Evolutionary conservation across 1,139 yeast genomes (phyloP).

Genomic region (Kodamaea suecica): DNA sequence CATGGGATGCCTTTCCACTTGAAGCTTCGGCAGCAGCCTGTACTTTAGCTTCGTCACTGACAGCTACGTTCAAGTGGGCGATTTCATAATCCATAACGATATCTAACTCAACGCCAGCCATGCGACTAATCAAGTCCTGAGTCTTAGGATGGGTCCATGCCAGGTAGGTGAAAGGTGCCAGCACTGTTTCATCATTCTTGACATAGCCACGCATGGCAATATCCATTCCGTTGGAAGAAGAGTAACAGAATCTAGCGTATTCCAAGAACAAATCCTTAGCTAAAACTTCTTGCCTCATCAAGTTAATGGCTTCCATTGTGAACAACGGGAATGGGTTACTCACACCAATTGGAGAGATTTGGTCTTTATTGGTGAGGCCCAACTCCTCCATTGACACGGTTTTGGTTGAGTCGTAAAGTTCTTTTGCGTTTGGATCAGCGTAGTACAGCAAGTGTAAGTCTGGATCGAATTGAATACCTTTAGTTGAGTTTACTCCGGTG

Average conservation of each 20-base stretch:
- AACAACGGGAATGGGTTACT: constrained; percentile 57
- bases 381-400: constrained; percentile 49
- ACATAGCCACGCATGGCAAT: constrained; percentile 49
- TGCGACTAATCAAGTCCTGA: constrained; percentile 43
- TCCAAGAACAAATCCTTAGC: constrained; percentile 41
- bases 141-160: constrained; percentile 61
- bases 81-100: constrained; percentile 53
- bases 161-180: constrained; percentile 43
- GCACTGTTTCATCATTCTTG: constrained; percentile 24
- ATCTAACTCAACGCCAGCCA: constrained; percentile 57
- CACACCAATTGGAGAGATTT: constrained; percentile 50
- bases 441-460: constrained; percentile 39
- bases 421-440: constrained; percentile 24
- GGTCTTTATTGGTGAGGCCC: constrained; percentile 34
- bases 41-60: constrained; percentile 33
- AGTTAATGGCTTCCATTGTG: constrained; percentile 52
- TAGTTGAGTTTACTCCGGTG: constrained; percentile 11
- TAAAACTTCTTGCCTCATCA: constrained; percentile 53
- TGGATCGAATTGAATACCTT: constrained; percentile 36
- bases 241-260: constrained; percentile 39
- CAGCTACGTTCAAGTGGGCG: constrained; percentile 48
- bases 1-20: constrained; percentile 15
- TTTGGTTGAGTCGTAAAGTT: constrained; percentile 32
- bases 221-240: constrained; percentile 47
- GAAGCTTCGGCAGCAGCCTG: constrained; percentile 7